phyloP scores from a whole-genome alignment of 1,284 basidiomycete genomes.

The Flammula alnicola region DNA sequence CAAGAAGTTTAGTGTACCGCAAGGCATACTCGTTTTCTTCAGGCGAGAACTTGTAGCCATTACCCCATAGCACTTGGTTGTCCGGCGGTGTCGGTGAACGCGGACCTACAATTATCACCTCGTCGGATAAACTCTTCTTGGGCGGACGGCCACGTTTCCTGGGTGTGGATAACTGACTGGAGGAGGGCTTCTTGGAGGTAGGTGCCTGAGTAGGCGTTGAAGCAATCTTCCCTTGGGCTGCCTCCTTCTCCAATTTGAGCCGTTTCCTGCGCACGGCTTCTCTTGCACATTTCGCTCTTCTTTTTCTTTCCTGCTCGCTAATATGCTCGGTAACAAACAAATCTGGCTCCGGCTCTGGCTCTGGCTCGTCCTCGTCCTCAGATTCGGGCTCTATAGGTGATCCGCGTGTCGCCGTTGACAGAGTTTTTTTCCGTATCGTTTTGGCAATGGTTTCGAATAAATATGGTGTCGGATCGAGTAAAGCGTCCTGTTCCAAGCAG shows the following conservation, averaged over 20 bases:
- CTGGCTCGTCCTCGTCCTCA: constrained; percentile 18
- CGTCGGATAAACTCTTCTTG: constrained; percentile 6
- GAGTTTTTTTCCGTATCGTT: constrained; percentile 21
- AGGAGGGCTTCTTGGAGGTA: too few species aligned
- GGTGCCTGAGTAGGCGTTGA: too few species aligned
- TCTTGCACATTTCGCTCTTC: too few species aligned
- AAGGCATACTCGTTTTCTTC: constrained; percentile 35
- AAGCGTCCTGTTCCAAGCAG: constrained; percentile 46
- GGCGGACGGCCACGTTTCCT: too few species aligned
- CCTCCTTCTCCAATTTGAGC: too few species aligned
- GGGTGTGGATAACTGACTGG: too few species aligned
- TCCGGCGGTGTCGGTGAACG: constrained; percentile 14
- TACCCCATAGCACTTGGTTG: constrained; percentile 13
- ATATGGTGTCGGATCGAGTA: constrained; percentile 48
- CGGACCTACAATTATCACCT: constrained; percentile 2
- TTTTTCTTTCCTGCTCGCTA: too few species aligned
- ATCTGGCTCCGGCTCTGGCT: too few species aligned
- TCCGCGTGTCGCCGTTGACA: neutral
- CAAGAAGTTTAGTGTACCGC: constrained; percentile 31
- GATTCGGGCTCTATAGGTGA: constrained; percentile 17
- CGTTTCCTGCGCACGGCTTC: too few species aligned
- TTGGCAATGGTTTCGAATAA: constrained; percentile 32
- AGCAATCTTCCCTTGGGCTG: too few species aligned
- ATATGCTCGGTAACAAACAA: too few species aligned
- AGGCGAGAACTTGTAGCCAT: constrained; percentile 27